Percentiles rank a stretch among this genome's conserved stretches.
Evolutionary conservation across 768 basidiomycete species (phyloP).

Genomic region (Lactarius sanguifluus): DNA sequence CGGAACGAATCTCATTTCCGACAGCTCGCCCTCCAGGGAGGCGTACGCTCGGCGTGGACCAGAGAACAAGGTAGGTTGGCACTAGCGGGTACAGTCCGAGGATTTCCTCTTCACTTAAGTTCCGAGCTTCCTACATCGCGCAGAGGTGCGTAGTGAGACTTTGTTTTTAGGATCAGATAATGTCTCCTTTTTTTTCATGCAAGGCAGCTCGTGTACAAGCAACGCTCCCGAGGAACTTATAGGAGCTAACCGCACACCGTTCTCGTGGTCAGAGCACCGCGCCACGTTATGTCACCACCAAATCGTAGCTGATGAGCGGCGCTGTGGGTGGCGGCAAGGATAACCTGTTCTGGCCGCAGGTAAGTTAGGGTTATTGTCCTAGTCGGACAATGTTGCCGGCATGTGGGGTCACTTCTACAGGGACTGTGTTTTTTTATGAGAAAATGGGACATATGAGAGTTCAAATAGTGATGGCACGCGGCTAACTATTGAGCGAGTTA

Average conservation of each 20-base stretch:
- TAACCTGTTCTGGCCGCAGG: background rate
- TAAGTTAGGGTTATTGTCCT: slow-evolving; percentile 3
- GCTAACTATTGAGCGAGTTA: background rate
- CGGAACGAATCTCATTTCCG: slow-evolving; percentile 7
- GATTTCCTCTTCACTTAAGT: background rate
- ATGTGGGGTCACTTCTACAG: background rate
- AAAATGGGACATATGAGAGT: background rate
- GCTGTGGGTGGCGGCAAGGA: background rate
- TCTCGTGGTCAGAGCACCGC: slow-evolving; percentile 1
- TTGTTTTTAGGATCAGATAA: slow-evolving; percentile 18
- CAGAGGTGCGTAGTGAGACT: too few species aligned
- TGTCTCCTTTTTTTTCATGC: background rate
- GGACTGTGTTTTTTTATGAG: background rate
- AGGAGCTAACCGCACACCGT: background rate
- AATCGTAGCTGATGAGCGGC: background rate
- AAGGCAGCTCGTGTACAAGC: background rate
- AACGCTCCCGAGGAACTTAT: background rate
- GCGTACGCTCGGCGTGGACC: background rate
- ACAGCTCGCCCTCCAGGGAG: background rate
- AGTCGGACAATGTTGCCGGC: background rate
- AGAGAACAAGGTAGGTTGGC: background rate
- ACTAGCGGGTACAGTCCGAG: background rate
- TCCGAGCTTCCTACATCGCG: background rate
- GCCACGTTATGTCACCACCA: slow-evolving; percentile 1
- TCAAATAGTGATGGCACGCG: background rate